Percentiles rank a stretch among this genome's conserved stretches.
Conservation (phyloP, 306 rosid species). For the Lablab purpureus region DNA sequence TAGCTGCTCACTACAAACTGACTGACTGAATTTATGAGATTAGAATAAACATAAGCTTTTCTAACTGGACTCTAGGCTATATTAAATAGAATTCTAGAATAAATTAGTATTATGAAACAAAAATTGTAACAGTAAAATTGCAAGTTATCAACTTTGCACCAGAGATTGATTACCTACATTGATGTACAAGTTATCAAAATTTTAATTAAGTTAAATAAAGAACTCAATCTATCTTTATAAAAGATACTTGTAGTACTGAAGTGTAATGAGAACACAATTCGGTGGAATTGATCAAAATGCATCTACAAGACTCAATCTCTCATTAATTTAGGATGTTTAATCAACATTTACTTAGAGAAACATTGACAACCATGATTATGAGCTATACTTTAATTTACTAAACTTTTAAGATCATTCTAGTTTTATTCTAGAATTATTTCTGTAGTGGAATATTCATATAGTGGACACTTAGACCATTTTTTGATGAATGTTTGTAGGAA, state of each 20-base stretch:
- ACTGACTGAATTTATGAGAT: no score
- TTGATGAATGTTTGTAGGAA: neutral
- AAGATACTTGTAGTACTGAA: neutral
- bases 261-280: neutral
- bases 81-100: no score
- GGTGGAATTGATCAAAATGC: neutral
- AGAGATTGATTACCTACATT: neutral
- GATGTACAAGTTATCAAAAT: neutral
- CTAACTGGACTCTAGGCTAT: no score
- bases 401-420: neutral
- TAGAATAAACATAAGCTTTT: no score
- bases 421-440: neutral
- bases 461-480: neutral
- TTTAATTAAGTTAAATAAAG: neutral
- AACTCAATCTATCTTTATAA: neutral
- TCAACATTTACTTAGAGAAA: neutral
- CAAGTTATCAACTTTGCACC: neutral
- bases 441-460: neutral
- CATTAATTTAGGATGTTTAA: neutral
- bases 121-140: no score
- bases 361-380: neutral
- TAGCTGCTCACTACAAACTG: no score
- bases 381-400: neutral
- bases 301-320: neutral
- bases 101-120: no score